These are phyloP conservation scores for Myriosclerotinia duriaeana DNA, from an alignment of 2,329 filamentous ascomycete species.

Conservation along the genomic window DNA sequence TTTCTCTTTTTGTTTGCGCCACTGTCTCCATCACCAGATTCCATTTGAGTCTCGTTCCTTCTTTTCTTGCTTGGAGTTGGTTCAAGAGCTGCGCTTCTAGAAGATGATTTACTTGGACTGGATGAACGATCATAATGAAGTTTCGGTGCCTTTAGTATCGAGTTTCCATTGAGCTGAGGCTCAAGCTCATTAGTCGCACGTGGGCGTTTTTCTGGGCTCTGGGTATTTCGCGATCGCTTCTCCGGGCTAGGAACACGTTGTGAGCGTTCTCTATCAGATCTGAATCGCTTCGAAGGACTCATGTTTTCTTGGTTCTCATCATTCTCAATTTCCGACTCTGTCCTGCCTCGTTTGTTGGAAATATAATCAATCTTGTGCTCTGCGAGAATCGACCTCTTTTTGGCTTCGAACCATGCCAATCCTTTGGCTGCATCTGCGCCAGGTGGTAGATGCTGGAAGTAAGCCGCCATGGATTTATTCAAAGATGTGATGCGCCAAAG, in stretches of 20 bases:
- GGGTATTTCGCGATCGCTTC: constrained; percentile 11
- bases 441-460: constrained; percentile 28
- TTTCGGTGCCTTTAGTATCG: constrained; percentile 17
- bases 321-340: constrained; percentile 23
- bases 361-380: constrained; percentile 8
- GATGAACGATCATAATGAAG: constrained; percentile 5
- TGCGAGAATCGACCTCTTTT: constrained; percentile 20
- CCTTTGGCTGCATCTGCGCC: constrained; percentile 10
- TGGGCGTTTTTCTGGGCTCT: constrained; percentile 21
- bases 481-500: constrained; percentile 37
- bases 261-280: constrained; percentile 19
- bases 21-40: background rate
- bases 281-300: constrained; percentile 34
- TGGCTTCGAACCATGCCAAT: constrained; percentile 18
- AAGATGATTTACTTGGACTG: constrained; percentile 20
- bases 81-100: constrained; percentile 22
- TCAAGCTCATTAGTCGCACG: constrained; percentile 1
- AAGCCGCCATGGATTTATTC: constrained; percentile 35
- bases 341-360: constrained; percentile 13
- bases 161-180: constrained; percentile 22
- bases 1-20: constrained; percentile 11
- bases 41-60: constrained; percentile 37
- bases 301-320: constrained; percentile 31
- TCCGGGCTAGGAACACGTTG: constrained; percentile 12
- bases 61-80: constrained; percentile 32